A percentile compares a stretch with the other conserved stretches of the same genome.
These are phyloP conservation scores for Jimgerdemannia flammicorona DNA, from an alignment of 192 early-diverging fungal species.

Conservation along the genomic window DNA sequence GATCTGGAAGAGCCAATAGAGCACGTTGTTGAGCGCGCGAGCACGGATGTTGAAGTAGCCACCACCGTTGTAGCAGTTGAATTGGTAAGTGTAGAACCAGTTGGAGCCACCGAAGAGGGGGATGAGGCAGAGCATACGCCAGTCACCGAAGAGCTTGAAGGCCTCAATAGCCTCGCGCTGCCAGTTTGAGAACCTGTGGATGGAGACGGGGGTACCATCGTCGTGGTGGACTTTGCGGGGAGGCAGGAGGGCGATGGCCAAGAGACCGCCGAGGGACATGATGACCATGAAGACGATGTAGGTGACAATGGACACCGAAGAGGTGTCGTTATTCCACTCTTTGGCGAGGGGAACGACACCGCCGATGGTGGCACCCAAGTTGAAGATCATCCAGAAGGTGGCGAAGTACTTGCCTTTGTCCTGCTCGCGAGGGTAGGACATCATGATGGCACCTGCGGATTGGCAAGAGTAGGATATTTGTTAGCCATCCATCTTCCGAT, in stretches of 20 bases:
- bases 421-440: constrained; percentile 80
- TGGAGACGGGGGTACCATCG: constrained; percentile 65
- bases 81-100: constrained; percentile 81
- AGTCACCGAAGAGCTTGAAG: constrained; percentile 58
- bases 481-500: background rate
- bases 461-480: background rate
- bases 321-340: constrained; percentile 52
- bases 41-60: constrained; percentile 65
- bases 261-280: constrained; percentile 57
- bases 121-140: constrained; percentile 61
- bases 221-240: constrained; percentile 55
- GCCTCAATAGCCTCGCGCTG: constrained; percentile 47
- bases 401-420: constrained; percentile 80
- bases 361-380: constrained; percentile 77
- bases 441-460: constrained; percentile 78
- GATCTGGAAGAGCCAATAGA: constrained; percentile 81
- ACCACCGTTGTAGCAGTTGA: constrained; percentile 54
- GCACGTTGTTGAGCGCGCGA: constrained; percentile 66
- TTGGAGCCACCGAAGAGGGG: constrained; percentile 73
- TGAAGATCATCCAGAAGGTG: constrained; percentile 87
- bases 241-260: constrained; percentile 54
- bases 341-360: constrained; percentile 68
- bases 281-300: constrained; percentile 72
- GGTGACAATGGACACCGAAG: constrained; percentile 59
- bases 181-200: constrained; percentile 69